Base-by-base conservation (phyloP, 129 eudicot genomes). In the Erigeron canadensis region DNA sequence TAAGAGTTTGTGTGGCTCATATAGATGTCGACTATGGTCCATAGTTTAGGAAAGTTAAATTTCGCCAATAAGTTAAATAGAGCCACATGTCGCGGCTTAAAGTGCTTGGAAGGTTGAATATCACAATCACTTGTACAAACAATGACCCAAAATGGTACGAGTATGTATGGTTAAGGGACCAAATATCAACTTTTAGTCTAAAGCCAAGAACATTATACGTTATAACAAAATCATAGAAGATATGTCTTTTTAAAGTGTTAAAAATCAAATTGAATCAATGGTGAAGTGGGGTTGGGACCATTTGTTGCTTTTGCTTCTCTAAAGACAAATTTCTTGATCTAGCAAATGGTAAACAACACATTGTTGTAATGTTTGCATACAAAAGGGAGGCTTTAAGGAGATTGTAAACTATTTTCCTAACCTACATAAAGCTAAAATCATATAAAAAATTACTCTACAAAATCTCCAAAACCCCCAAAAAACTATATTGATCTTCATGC, bases 331-430 rank as follows among this genome's bases (percentile, higher is more conserved):
- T 70, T 70, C 72, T 70, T 70, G 72, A 65, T 63, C 72, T 54
- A 41, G 54, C 40, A 74, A 63, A 53, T 70, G 72, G 51, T 43
- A 63, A 70, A 77, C 65, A 69, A 70, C 77, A 71, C 39, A 62
- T 43, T 85, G 92, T 78, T 83, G 67, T 12, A 66, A 62, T 70
- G 57, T 71, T 38, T 69, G 67, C 74, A 75, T 77, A 74, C 86
- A 81, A 84, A 81, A 77, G 67, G 59, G 55, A 59, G 73, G 72
- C 46, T 51, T 81, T 65, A 65, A 68, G 79, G 77, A 69, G 74
- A 66, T 64, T 77, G 76, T 63, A 47, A 59, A 85, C 81, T 39
- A 69, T 64, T 66, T 8, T 51, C 47, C 65, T 71, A 34, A 77
- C 77, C 72, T 51, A 77, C 71, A 61, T 48, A 69, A 75, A 70